Percentiles rank a stretch among this genome's conserved stretches.
These are phyloP conservation scores for Epichloe amarillans DNA, from an alignment of 2,329 filamentous ascomycete genomes.

Conservation along the genomic window DNA sequence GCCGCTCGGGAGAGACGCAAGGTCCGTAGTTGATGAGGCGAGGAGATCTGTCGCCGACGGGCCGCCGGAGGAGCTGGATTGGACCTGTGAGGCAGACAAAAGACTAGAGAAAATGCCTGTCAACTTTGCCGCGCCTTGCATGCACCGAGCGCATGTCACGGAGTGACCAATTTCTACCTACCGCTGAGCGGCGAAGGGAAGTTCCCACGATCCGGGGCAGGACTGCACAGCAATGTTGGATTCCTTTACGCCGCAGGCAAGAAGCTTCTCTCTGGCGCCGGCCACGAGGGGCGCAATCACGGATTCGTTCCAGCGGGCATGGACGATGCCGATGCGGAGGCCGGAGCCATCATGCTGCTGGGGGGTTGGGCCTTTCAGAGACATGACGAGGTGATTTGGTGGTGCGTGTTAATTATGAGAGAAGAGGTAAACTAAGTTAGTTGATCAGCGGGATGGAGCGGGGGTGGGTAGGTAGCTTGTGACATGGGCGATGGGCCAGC, in stretches of 20 bases:
- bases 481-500: no score
- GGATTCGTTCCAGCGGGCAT: conserved; percentile 85
- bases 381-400: conserved; percentile 18
- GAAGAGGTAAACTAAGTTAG: no score
- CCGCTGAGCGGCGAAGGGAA: conserved; percentile 82
- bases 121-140: no score
- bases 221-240: conserved; percentile 81
- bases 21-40: conserved; percentile 53
- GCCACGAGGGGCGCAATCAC: conserved; percentile 78
- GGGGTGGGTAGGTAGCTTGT: no score
- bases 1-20: conserved; percentile 33
- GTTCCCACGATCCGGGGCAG: conserved; percentile 88
- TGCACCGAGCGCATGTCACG: no score
- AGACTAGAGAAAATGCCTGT: conserved; percentile 36
- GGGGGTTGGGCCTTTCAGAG: conserved; percentile 42
- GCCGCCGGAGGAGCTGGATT: conserved; percentile 50
- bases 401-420: not conserved
- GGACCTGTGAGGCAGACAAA: conserved; percentile 75
- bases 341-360: conserved; percentile 52
- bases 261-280: conserved; percentile 67
- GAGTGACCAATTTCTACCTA: conserved; percentile 23
- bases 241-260: conserved; percentile 67
- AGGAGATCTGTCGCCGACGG: conserved; percentile 66
- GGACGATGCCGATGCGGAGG: conserved; percentile 86
- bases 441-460: no score